Conservation (phyloP, 2,329 filamentous ascomycete species). For the Celoporthe dispersa region DNA sequence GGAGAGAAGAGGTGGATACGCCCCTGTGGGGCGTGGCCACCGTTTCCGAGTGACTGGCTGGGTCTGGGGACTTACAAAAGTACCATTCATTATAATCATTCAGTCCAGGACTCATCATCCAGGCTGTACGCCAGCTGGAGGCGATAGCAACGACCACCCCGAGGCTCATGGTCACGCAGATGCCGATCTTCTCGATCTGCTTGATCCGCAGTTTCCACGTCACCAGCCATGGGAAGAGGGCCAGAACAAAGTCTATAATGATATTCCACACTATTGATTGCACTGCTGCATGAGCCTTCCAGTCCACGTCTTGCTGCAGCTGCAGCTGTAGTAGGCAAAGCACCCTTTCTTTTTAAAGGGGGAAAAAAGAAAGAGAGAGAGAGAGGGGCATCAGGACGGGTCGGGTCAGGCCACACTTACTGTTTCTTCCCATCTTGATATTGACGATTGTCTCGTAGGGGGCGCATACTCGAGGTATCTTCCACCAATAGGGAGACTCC, state of each 20-base stretch:
- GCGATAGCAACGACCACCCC: slow-evolving; percentile 51
- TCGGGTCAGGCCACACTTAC: slow-evolving; percentile 40
- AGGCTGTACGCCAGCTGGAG: slow-evolving; percentile 50
- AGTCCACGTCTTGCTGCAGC: not conserved
- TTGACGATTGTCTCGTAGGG: slow-evolving; percentile 43
- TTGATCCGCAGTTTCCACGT: slow-evolving; percentile 54
- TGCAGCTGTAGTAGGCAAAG: not conserved
- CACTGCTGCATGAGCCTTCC: not conserved
- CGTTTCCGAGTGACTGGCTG: not conserved
- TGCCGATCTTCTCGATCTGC: slow-evolving; percentile 52
- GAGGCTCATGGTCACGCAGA: slow-evolving; percentile 56
- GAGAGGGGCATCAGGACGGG: not conserved
- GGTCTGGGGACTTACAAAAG: slow-evolving; percentile 44
- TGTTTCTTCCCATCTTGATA: slow-evolving; percentile 56
- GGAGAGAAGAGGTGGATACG: not conserved
- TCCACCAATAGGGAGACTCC: slow-evolving; percentile 48
- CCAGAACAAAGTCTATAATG: slow-evolving; percentile 57
- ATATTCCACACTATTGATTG: slow-evolving; percentile 53
- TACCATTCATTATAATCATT: slow-evolving; percentile 47
- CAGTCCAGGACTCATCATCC: slow-evolving; percentile 52
- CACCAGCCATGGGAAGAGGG: slow-evolving; percentile 54
- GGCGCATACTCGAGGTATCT: slow-evolving; percentile 49
- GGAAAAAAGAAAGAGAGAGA: not conserved
- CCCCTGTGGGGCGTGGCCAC: not conserved
- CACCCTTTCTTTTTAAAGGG: not conserved